These are phyloP conservation scores for Coleophoma crateriformis DNA, from an alignment of 2,329 filamentous ascomycete species.

Conservation along the genomic window DNA sequence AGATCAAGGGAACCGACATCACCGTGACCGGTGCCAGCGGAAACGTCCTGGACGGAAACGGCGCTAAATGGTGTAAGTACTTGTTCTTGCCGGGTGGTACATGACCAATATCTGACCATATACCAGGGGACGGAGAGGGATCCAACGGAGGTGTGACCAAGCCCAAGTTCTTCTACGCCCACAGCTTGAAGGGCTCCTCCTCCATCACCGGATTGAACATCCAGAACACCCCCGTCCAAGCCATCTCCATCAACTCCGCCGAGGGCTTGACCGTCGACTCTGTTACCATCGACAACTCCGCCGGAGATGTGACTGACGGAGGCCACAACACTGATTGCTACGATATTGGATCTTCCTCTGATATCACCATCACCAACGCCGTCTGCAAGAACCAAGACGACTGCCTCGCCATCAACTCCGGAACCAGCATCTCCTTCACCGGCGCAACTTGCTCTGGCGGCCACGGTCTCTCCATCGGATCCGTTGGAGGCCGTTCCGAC, in stretches of 20 bases:
- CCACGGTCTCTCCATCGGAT: constrained; percentile 47
- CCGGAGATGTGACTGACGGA: no score
- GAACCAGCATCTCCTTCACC: constrained; percentile 1
- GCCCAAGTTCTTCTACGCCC: constrained; percentile 57
- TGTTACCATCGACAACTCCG: constrained; percentile 52
- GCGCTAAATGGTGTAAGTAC: constrained; percentile 35
- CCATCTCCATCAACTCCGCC: constrained; percentile 39
- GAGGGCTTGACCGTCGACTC: constrained; percentile 37
- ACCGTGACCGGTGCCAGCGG: constrained; percentile 16
- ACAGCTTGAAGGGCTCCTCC: constrained; percentile 42
- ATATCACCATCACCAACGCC: constrained; percentile 43
- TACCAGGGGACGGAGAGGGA: constrained; percentile 48
- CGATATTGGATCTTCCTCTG: constrained; percentile 39
- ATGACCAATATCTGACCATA: no score
- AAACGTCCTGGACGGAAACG: constrained; percentile 47
- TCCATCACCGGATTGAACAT: constrained; percentile 43
- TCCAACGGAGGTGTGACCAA: constrained; percentile 54
- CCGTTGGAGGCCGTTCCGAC: constrained; percentile 43
- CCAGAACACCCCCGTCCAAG: constrained; percentile 49
- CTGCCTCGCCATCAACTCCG: constrained; percentile 18
- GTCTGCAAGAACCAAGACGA: constrained; percentile 54
- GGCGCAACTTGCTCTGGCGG: constrained; percentile 5
- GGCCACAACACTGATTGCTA: constrained; percentile 54
- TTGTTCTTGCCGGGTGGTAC: no score
- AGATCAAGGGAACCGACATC: constrained; percentile 18